Evolutionary conservation across 176 grass and related monocot genomes (phyloP), one percentile per base, ranked within the genome.

Genomic region (Juncus inflexus): DNA sequence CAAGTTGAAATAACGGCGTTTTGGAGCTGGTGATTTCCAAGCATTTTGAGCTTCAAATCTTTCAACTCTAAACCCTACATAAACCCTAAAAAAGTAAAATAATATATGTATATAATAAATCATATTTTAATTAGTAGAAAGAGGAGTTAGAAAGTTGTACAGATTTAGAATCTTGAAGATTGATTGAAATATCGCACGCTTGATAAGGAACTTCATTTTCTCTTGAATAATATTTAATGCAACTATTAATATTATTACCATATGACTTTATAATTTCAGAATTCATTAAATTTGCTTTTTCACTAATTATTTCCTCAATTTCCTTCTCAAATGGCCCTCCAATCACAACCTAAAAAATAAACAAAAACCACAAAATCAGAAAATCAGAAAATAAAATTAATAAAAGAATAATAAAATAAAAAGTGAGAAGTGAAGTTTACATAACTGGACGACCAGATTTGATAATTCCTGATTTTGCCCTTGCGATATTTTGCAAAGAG

Each of bases 381-480:
- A 80, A 55, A 36, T 9, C 16, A 35, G 12, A 37, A 64, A 38
- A 8, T 12, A 37, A 64, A 64, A 64, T 40, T 41, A 37, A 12
- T 14, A 63, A 62, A 61, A 6, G 3, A 63, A 8, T 11, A 37
- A 40, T 6, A 11, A 74, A 10, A 19, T 60, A 51, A 14, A 35
- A 14, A 15, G 19, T 63, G 35, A 69, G 14, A 79, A 15, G 15
- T 61, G 61, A 81, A 52, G 79, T 49, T 37, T 81, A 83, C 84
- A 75, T 67, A 97, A 95, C 92, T 84, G 92, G 84, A 69, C 74
- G 80, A 28, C 55, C 81, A 66, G 87, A 72, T 66, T 97, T 97
- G 74, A 97, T 97, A 65, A 91, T 91, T 86, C 92, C 84, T 36
- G 92, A 86, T 61, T 97, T 96, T 74, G 92, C 92, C 78, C 81